These are phyloP conservation scores for Calophaca sinica DNA, from an alignment of 306 rosid species.

Conservation along the genomic window DNA sequence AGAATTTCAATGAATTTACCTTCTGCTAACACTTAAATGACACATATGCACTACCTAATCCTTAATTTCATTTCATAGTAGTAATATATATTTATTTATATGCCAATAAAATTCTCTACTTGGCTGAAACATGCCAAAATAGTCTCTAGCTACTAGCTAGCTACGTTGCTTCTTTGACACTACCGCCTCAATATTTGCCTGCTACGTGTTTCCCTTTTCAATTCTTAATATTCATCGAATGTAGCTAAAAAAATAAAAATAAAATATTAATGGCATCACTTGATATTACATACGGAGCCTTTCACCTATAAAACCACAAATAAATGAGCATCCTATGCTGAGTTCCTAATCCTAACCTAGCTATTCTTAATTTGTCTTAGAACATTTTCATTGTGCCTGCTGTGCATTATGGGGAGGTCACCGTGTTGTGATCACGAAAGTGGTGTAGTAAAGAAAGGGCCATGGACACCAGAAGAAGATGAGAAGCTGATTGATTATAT, in stretches of 20 bases:
- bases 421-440: conserved; percentile 70
- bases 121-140: conserved; percentile 26
- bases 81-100: background rate
- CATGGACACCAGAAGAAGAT: conserved; percentile 96
- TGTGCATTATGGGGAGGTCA: conserved; percentile 75
- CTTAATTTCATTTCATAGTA: conserved; percentile 31
- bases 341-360: conserved; percentile 22
- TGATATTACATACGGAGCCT: conserved; percentile 41
- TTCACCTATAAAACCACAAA: conserved; percentile 64
- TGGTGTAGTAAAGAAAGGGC: conserved; percentile 86
- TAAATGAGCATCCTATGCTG: conserved; percentile 28
- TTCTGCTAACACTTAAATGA: conserved; percentile 34
- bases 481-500: conserved; percentile 67
- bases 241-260: background rate
- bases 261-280: conserved; percentile 49
- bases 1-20: conserved; percentile 48
- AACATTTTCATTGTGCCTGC: conserved; percentile 1
- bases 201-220: conserved; percentile 34
- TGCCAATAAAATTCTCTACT: conserved; percentile 12
- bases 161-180: conserved; percentile 53
- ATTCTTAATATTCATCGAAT: background rate
- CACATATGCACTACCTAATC: conserved; percentile 66
- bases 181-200: conserved; percentile 25
- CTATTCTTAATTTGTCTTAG: conserved; percentile 4
- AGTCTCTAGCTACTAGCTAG: conserved; percentile 37